These are phyloP conservation scores for Huntiella savannae DNA, from an alignment of 2,329 filamentous ascomycete species.

Conservation along the genomic window DNA sequence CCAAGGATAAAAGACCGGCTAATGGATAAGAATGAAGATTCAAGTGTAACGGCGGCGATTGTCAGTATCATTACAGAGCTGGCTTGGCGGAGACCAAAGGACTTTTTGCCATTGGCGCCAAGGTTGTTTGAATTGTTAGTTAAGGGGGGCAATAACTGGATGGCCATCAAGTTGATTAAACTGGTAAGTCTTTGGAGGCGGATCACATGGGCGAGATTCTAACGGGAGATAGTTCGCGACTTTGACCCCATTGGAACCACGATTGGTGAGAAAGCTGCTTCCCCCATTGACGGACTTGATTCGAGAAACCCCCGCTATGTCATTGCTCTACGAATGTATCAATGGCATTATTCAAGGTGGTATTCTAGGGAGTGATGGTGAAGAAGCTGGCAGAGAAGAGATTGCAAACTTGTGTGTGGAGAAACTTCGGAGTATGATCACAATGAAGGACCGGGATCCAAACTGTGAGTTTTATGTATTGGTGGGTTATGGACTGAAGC, in stretches of 20 bases:
- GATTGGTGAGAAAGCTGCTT: constrained; percentile 75
- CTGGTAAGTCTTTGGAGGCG: constrained; percentile 36
- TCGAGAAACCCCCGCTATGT: constrained; percentile 90
- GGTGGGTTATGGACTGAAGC: not conserved
- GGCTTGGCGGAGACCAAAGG: constrained; percentile 80
- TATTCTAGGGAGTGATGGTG: constrained; percentile 67
- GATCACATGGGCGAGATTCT: not conserved
- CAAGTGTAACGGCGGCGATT: constrained; percentile 85
- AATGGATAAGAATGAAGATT: constrained; percentile 75
- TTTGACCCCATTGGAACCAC: constrained; percentile 76
- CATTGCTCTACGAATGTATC: constrained; percentile 93
- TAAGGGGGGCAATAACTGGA: constrained; percentile 93
- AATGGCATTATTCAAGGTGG: constrained; percentile 96
- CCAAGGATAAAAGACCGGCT: constrained; percentile 91
- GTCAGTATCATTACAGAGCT: constrained; percentile 95
- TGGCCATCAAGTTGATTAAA: constrained; percentile 98
- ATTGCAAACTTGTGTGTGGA: constrained; percentile 82
- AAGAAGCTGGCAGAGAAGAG: constrained; percentile 67
- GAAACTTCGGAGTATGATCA: constrained; percentile 81
- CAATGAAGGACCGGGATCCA: constrained; percentile 71
- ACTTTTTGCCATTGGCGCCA: constrained; percentile 82
- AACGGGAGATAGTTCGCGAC: constrained; percentile 58
- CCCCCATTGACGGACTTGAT: constrained; percentile 86
- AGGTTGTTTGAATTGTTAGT: constrained; percentile 83
- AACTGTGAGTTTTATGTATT: constrained; percentile 45